Conservation (phyloP, 345 rosid genomes). For the Microcos paniculata region DNA sequence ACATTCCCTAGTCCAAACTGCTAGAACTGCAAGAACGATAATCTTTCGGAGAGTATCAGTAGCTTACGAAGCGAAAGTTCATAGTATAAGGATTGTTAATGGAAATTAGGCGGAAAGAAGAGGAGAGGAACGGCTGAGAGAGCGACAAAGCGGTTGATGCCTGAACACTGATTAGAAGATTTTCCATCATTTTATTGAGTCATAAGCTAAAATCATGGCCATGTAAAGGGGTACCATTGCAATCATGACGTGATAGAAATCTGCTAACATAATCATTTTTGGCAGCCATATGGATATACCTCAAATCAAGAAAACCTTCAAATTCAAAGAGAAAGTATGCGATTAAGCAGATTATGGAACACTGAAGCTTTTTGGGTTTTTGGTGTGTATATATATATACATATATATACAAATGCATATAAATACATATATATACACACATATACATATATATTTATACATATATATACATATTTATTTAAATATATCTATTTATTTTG, state of each 20-base stretch:
- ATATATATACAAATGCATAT: too few relatives aligned
- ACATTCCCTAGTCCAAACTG: constrained; percentile 68
- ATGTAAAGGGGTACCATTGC: constrained; percentile 98
- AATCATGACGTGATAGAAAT: constrained; percentile 98
- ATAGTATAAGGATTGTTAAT: constrained; percentile 58
- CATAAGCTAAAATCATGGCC: constrained; percentile 94
- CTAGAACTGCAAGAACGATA: constrained; percentile 45
- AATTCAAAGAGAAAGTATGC: background rate
- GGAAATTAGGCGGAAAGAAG: constrained; percentile 86
- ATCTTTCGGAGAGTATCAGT: too few relatives aligned
- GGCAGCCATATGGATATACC: background rate
- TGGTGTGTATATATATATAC: too few relatives aligned
- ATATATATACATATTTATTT: too few relatives aligned
- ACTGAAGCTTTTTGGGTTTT: too few relatives aligned
- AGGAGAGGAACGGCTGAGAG: constrained; percentile 97
- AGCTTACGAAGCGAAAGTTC: constrained; percentile 71
- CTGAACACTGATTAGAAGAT: constrained; percentile 97
- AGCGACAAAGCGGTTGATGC: constrained; percentile 97
- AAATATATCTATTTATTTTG: too few relatives aligned
- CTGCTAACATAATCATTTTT: constrained; percentile 66
- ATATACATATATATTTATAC: too few relatives aligned
- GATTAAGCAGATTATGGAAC: too few relatives aligned
- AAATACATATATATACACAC: too few relatives aligned
- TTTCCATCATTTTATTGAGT: constrained; percentile 99
- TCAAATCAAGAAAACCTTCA: background rate